Conservation (phyloP, 305 asterid genomes). For the Ilex paraguariensis region DNA sequence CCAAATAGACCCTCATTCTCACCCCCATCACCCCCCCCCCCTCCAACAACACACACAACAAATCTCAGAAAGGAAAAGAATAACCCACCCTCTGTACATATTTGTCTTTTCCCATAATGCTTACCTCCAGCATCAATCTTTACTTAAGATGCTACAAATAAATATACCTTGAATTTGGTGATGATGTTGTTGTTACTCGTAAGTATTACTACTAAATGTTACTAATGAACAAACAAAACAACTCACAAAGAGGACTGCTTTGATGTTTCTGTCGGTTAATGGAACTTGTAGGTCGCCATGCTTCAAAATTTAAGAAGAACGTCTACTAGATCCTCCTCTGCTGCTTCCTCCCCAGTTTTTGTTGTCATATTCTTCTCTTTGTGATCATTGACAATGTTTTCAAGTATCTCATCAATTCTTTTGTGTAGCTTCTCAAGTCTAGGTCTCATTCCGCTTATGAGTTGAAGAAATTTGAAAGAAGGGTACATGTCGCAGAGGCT, state of each 20-base stretch:
- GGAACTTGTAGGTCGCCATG: constrained; percentile 13
- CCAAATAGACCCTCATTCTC: too few relatives aligned
- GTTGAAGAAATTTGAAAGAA: constrained; percentile 14
- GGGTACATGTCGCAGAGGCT: constrained; percentile 24
- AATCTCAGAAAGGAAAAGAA: too few relatives aligned
- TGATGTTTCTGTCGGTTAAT: constrained; percentile 19
- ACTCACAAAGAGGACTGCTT: constrained; percentile 22
- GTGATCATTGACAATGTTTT: constrained; percentile 17
- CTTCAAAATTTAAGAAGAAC: constrained; percentile 18
- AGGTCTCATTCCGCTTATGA: constrained; percentile 14
- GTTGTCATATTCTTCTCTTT: constrained; percentile 1
- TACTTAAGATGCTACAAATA: too few relatives aligned
- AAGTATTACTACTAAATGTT: too few relatives aligned
- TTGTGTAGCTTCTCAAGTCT: constrained; percentile 7
- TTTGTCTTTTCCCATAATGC: too few relatives aligned
- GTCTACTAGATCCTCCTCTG: constrained; percentile 20
- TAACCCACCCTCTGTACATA: too few relatives aligned
- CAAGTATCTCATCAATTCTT: constrained; percentile 11
- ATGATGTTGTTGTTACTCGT: too few relatives aligned
- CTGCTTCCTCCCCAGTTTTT: background rate
- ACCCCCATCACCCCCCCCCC: too few relatives aligned
- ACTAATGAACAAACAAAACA: background rate
- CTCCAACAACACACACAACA: too few relatives aligned
- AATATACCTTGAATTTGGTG: too few relatives aligned
- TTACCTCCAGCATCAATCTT: too few relatives aligned